Base-by-base conservation (phyloP, 192 early-diverging fungal species). In the Oehlia diaphana region DNA sequence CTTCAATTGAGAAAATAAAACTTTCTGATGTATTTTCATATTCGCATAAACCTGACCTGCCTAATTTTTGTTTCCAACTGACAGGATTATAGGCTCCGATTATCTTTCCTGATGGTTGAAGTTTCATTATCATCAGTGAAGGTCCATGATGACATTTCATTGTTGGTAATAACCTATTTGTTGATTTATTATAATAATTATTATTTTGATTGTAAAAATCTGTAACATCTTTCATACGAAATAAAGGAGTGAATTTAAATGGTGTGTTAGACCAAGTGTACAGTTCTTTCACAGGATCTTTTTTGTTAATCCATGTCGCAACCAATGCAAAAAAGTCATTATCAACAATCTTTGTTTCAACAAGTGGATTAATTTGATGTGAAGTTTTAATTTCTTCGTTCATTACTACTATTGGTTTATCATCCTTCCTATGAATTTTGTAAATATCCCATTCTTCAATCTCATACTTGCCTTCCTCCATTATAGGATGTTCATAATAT, bases 301-400 rank as follows among this genome's bases (percentile, higher is more conserved):
- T 72, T 42, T 16, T 47, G 37, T 72, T 44, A 44, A 72, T 72
- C 70, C 70, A 72, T 72, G 70, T 72, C 21, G 70, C 31, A 9
- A 72, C 47, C 14, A 49, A 44, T 72, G n/a, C 35, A 72, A 72
- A 47, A 49, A 72, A 72, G 6, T 72, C 70, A 8, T 13, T 47
- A 72, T 72, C 70, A 49, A 72, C 19, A 72, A 72, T 72, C 37
- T 72, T 72, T 72, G 70, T 39, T 49, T 72, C 70, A 47, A 72
- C 14, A 21, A 42, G 35, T n/a, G n/a, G 10, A 21, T 47, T 26
- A 42, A 42, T 66, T 13, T 21, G 26, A 67, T 28, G 65, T 67
- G n/a, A 7, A 67, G 0, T 28, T 67, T 3, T 58, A 67, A 67
- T 3, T n/a, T 39, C 37, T 49, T 44, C 9, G 7, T 33, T 72